Percentiles rank a stretch among this genome's conserved stretches.
These are phyloP conservation scores for Chaetomiaceae sp. DNA, from an alignment of 2,329 filamentous ascomycete species.

Conservation along the genomic window DNA sequence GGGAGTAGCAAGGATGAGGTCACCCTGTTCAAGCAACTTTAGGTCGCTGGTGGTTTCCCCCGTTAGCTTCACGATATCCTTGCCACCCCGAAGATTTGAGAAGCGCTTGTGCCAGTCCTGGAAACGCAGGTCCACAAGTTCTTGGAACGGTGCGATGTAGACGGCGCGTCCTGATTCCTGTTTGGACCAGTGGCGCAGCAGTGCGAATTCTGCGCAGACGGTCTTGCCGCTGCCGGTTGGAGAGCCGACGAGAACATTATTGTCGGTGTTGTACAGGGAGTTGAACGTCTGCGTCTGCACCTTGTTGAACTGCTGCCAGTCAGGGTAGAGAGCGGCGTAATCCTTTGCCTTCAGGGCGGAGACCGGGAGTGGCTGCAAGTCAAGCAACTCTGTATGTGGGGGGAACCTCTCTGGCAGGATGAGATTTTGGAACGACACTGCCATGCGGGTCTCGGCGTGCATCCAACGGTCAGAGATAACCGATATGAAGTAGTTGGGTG, in stretches of 20 bases:
- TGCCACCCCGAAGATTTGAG: slow-evolving; percentile 68
- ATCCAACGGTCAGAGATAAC: slow-evolving; percentile 96
- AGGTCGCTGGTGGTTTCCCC: slow-evolving; percentile 90
- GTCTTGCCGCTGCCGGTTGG: slow-evolving; percentile 95
- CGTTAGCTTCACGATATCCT: slow-evolving; percentile 86
- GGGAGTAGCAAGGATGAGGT: slow-evolving; percentile 88
- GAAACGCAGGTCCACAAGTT: slow-evolving; percentile 76
- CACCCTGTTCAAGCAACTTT: slow-evolving; percentile 79
- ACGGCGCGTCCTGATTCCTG: slow-evolving; percentile 72
- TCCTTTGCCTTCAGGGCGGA: slow-evolving; percentile 83
- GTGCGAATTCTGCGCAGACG: slow-evolving; percentile 88
- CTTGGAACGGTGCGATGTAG: slow-evolving; percentile 92
- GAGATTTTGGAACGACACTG: slow-evolving; percentile 91
- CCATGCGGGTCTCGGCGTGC: slow-evolving; percentile 90
- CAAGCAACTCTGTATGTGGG: slow-evolving; percentile 84
- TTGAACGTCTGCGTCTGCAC: slow-evolving; percentile 98
- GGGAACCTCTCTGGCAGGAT: slow-evolving; percentile 94
- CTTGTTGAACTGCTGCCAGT: slow-evolving; percentile 89
- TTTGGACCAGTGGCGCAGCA: slow-evolving; percentile 82
- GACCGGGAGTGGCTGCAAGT: slow-evolving; percentile 86
- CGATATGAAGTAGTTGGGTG: slow-evolving; percentile 97
- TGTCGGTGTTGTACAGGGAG: slow-evolving; percentile 81
- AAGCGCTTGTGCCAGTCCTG: slow-evolving; percentile 84
- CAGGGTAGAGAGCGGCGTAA: slow-evolving; percentile 74
- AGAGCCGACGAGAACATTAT: slow-evolving; percentile 91